Base-by-base conservation (phyloP, 163 green algal genomes). In the Volvox carteri region DNA sequence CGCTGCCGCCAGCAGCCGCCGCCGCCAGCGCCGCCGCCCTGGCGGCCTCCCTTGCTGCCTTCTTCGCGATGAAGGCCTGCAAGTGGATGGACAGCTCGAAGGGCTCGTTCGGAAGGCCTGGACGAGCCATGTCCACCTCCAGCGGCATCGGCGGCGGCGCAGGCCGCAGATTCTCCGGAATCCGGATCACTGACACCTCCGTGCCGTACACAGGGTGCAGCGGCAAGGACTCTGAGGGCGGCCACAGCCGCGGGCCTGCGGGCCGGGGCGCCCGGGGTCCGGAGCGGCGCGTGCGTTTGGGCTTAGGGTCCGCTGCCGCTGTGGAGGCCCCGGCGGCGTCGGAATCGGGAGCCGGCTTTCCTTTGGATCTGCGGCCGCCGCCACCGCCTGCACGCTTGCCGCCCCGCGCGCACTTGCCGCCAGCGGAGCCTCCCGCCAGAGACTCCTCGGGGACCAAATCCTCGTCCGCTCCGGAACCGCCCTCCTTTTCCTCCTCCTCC, bases 401-500 rank as follows among this genome's bases (percentile, higher is more conserved):
- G 42, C 39, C 30, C 41, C 79, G 62, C 39, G 28, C 67, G 56
- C 30, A 11, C 56, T 60, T 75, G 56, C n/a, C 42, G 39, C 56
- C 78, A 33, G 30, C 58, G 14, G 42, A 58, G 7, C 81, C 84
- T 18, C 8, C 50, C 8, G 5, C 44, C 41, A 80, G 14, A 8
- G 73, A 44, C n/a, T 60, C 77, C 77, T 90, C 86, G 37, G 60
- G n/a, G 19, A 68, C 76, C 48, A 90, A 41, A 14, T 86, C 75
- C 0, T 70, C 68, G 30, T 62, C 58, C 12, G n/a, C 60, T 39
- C 79, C 85, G 25, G 56, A 75, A 9, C 41, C 85, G 23, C 37
- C n/a, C 18, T 11, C 50, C 48, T 19, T 28, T 30, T 52, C 65
- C n/a, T 33, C 37, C 58, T n/a, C 35, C 28, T 52, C 39, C 33